Evolutionary conservation across 768 basidiomycete species (phyloP).

Genomic region (Kwoniella mangroviensis): DNA sequence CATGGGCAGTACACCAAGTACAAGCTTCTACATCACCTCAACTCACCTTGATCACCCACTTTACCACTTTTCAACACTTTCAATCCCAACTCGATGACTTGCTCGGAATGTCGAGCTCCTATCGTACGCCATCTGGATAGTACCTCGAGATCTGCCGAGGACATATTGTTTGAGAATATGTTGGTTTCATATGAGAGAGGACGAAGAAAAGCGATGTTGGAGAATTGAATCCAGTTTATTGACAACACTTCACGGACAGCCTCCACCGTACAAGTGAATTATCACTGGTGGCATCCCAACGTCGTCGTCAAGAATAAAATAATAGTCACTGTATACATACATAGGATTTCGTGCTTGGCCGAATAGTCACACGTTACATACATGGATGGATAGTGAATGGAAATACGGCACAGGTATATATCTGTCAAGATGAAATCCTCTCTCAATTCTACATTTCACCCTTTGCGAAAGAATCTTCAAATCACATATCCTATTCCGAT

Average conservation of each 20-base stretch:
- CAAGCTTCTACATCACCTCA: too few relatives aligned
- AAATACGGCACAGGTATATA: too few relatives aligned
- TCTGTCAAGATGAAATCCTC: too few relatives aligned
- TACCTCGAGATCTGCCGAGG: slow-evolving; percentile 27
- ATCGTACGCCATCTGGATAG: slow-evolving; percentile 51
- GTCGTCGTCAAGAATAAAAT: not conserved
- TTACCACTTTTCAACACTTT: slow-evolving; percentile 29
- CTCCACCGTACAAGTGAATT: slow-evolving; percentile 3
- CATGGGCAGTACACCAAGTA: too few relatives aligned
- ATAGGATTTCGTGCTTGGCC: too few relatives aligned
- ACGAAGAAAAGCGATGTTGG: not conserved
- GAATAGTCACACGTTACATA: too few relatives aligned
- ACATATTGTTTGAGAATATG: not conserved
- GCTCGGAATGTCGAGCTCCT: slow-evolving; percentile 50
- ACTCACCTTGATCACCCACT: slow-evolving; percentile 49
- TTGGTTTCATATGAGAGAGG: not conserved
- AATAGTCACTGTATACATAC: too few relatives aligned
- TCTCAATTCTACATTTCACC: too few relatives aligned
- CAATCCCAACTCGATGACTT: slow-evolving; percentile 46
- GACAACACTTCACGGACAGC: slow-evolving; percentile 8
- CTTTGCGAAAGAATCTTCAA: too few relatives aligned
- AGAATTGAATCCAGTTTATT: not conserved
- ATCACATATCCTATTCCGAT: too few relatives aligned
- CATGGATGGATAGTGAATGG: too few relatives aligned
- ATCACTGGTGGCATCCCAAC: not conserved